Base-by-base conservation (phyloP, 192 early-diverging fungal genomes). In the Umbelopsis sp. region DNA sequence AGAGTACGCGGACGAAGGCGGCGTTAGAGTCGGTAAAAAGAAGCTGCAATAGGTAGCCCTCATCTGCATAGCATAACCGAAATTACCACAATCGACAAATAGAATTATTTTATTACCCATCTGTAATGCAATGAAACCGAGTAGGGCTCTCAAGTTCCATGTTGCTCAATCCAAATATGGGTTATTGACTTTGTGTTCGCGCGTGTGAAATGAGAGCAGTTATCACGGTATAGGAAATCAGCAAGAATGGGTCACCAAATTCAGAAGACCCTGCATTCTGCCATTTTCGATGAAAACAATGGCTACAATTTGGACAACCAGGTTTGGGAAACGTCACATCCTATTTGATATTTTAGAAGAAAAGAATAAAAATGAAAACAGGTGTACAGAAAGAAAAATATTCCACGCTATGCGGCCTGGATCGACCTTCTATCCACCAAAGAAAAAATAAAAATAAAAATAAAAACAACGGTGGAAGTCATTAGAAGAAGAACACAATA, bases 41-140 rank as follows among this genome's bases (percentile, higher is more conserved):
- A 71, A 71, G 53, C 10, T 71, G 24, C 24, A 71, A 43, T 71
- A 56, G 54, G 38, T 41, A 41, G 38, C 38, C n/a, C 38, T 41
- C 38, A 41, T 41, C 38, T 41, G 12, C 38, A 41, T 41, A 41
- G 38, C 38, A 41, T 41, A 11, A 41, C 38, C 12, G 7, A 41
- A 41, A 41, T 6, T 41, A 41, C 38, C 4, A 41, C 12, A 6
- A 41, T 41, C 5, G 38, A 41, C 38, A 41, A 11, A 41, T 41
- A 41, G 38, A 41, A 41, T 41, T 11, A 11, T 41, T 41, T 11
- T 11, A 41, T 38, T 8, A 3, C 8, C 36, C 36, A 3, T 6
- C 36, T 8, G 8, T 38, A 38, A 6, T 5, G 38, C 38, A 41
- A 41, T 4, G 38, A 41, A 41, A 41, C 8, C 36, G 36, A 6